Evolutionary conservation across 106 monocot genomes (phyloP).

Genomic region (Alisma plantagoaquatica): DNA sequence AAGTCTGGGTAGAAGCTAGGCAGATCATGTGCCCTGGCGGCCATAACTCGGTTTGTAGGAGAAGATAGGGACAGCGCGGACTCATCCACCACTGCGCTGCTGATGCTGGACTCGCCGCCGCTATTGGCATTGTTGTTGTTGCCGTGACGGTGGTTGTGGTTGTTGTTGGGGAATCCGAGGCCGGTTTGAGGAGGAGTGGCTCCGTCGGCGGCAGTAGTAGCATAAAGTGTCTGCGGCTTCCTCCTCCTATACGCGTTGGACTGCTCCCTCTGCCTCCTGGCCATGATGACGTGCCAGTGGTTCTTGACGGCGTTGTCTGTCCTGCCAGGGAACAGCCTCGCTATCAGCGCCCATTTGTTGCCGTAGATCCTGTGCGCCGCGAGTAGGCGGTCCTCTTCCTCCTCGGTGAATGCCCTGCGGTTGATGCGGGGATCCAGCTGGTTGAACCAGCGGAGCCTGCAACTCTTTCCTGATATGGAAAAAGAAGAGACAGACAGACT

Average conservation of each 20-base stretch:
- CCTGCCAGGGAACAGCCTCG: constrained; percentile 20
- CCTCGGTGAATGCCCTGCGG: constrained; percentile 20
- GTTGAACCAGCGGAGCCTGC: constrained; percentile 27
- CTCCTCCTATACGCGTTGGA: constrained; percentile 15
- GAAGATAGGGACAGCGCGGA: no score
- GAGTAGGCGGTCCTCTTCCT: constrained; percentile 20
- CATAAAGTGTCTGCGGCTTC: constrained; percentile 3
- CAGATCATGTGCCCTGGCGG: no score
- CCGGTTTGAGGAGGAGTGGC: neutral
- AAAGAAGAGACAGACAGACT: neutral
- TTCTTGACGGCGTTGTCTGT: constrained; percentile 29
- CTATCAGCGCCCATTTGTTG: constrained; percentile 25
- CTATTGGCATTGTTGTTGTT: constrained; percentile 4
- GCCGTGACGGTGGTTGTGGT: neutral
- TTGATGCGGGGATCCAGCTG: constrained; percentile 28
- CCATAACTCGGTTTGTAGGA: no score
- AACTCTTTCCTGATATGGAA: constrained; percentile 18
- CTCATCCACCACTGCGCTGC: constrained; percentile 8
- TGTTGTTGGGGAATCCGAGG: neutral
- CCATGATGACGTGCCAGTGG: constrained; percentile 28
- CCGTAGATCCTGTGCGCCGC: constrained; percentile 19
- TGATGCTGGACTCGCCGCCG: constrained; percentile 15
- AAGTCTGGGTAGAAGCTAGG: neutral
- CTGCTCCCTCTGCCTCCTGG: constrained; percentile 19
- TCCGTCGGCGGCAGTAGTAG: neutral